Base-by-base conservation (phyloP, 1,284 basidiomycete genomes). In the Fomitiporia mediterranea region DNA sequence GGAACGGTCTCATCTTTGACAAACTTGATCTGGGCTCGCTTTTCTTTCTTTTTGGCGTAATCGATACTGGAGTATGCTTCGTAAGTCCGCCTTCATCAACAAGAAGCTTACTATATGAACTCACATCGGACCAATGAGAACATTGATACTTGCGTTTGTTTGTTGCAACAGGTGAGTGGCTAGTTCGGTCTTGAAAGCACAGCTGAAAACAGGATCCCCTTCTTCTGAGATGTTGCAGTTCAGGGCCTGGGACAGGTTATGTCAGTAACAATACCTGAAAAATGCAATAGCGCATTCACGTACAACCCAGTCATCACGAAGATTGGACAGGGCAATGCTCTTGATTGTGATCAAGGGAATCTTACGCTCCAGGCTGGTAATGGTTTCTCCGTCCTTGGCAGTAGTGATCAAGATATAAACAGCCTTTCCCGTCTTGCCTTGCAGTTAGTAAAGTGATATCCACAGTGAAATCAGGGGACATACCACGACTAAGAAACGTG, bases 11-110 rank as follows among this genome's bases (percentile, higher is more conserved):
- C 94, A 68, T 98, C 94, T 74, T 92, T 98, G 66, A 88, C 72
- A 62, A 94, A 89, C 67, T 90, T 90, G 72, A 99, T 94, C 55
- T 83, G 77, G 2, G 89, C 85, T 68, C 86, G 86, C 77, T 99
- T 99, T 64, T 96, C 95, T 73, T 94, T 98, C 81, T 98, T 99
- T 80, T 99, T 99, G 39, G 81, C 79, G 69, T 97, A 99, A 49
- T 90, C 83, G 59, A 97, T 74, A 1, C 91, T 95, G 59, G 19
- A 52, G 8, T 15, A 35, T 3, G 9, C 35, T 13, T 46, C 27
- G 27, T 46, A n/a, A 43, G 19, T 19, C 23, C 19, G 46, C 34
- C 21, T 49, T 21, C 35, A 11, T 47, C 13, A 23, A 23, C 58
- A 38, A 28, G n/a, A 19, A 25, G 34, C 7, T 39, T 25, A 37